Evolutionary conservation across 116 monocot genomes (phyloP).

Genomic region (Thalassia testudinum): DNA sequence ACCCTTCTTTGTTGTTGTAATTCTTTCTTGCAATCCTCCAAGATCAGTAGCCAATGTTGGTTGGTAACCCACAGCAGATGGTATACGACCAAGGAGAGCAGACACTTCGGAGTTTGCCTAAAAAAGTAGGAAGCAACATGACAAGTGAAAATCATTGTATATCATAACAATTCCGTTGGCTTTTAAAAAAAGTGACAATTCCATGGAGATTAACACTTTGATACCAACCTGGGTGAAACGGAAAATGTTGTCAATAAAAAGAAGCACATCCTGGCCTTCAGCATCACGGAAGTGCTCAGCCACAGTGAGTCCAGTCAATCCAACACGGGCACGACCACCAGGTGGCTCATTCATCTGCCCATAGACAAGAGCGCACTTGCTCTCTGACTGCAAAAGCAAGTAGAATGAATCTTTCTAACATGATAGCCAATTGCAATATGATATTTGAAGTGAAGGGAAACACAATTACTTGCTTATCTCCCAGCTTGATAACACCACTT

Average conservation of each 20-base stretch:
- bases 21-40: constrained; percentile 91
- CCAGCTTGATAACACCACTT: constrained; percentile 83
- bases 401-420: background rate
- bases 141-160: too few relatives aligned
- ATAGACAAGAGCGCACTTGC: constrained; percentile 83
- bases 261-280: constrained; percentile 84
- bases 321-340: constrained; percentile 88
- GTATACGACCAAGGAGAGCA: constrained; percentile 90
- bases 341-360: constrained; percentile 91
- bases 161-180: too few relatives aligned
- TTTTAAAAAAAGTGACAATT: too few relatives aligned
- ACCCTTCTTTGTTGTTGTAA: constrained; percentile 92
- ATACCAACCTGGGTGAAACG: constrained; percentile 55
- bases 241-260: constrained; percentile 83
- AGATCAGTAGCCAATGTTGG: constrained; percentile 94
- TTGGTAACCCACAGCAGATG: constrained; percentile 96
- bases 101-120: constrained; percentile 98
- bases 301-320: constrained; percentile 58
- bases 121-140: too few relatives aligned
- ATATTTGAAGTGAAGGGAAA: too few relatives aligned
- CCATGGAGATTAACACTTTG: too few relatives aligned
- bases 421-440: background rate
- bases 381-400: constrained; percentile 29
- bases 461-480: constrained; percentile 50
- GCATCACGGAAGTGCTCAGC: constrained; percentile 78